Evolutionary conservation across 805 yeast genomes (phyloP).

Genomic region (Limtongia smithiae): DNA sequence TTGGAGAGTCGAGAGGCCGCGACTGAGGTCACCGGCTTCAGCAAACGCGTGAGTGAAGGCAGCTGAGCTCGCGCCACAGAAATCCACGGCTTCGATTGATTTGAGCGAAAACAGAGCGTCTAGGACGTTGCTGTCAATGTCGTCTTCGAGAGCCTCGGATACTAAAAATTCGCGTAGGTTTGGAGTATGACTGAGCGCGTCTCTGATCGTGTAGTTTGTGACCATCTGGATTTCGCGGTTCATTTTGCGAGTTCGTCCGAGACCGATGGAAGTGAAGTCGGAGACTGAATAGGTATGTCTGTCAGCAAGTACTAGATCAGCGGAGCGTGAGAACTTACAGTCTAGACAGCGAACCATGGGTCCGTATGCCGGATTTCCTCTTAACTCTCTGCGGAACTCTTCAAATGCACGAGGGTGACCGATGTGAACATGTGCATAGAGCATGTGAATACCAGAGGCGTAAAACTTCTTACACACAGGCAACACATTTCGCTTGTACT

Average conservation of each 20-base stretch:
- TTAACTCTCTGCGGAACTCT: slow-evolving; percentile 48
- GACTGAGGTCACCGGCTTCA: slow-evolving; percentile 33
- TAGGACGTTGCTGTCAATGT: slow-evolving; percentile 60
- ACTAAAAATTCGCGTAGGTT: slow-evolving; percentile 75
- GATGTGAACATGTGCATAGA: slow-evolving; percentile 47
- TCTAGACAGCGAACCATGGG: slow-evolving; percentile 71
- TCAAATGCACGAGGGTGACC: slow-evolving; percentile 79
- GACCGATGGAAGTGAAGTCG: slow-evolving; percentile 82
- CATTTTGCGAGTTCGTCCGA: slow-evolving; percentile 87
- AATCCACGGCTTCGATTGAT: slow-evolving; percentile 67
- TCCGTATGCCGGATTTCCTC: slow-evolving; percentile 46
- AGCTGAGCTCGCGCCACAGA: slow-evolving; percentile 79
- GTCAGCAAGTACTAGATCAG: not conserved
- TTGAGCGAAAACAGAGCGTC: slow-evolving; percentile 54
- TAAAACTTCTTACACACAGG: slow-evolving; percentile 34
- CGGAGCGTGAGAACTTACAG: slow-evolving; percentile 34
- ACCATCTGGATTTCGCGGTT: slow-evolving; percentile 89
- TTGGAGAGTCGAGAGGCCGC: slow-evolving; percentile 35
- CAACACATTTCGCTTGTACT: slow-evolving; percentile 23
- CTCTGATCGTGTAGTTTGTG: slow-evolving; percentile 64
- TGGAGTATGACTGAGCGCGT: slow-evolving; percentile 57
- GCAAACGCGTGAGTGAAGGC: slow-evolving; percentile 59
- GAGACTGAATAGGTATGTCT: slow-evolving; percentile 42
- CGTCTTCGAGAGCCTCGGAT: slow-evolving; percentile 81
- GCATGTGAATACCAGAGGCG: slow-evolving; percentile 37